phyloP scores from a whole-genome alignment of 83 land plant species.

The Diphasiastrum complanatum region DNA sequence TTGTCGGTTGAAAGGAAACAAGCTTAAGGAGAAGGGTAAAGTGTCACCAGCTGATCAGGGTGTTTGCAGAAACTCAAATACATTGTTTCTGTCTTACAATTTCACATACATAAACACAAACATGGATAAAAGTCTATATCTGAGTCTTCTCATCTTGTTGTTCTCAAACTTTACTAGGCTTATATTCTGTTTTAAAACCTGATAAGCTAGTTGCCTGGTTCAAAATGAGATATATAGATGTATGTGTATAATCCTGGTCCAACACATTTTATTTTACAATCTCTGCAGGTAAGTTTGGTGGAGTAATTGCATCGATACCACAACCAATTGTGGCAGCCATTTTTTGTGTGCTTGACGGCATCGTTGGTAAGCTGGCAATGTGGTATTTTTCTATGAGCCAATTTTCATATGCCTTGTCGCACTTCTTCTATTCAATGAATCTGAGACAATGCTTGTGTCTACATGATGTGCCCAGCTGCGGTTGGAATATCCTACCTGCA shows the following conservation, averaged over 20 bases:
- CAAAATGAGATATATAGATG: background rate
- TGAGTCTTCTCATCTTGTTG: no score
- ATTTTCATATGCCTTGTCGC: background rate
- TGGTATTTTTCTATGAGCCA: background rate
- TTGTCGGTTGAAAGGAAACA: no score
- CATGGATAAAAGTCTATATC: no score
- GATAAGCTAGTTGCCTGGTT: background rate
- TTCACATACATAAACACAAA: no score
- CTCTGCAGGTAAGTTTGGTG: conserved; percentile 86
- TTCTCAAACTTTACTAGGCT: no score
- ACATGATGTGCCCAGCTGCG: conserved; percentile 18
- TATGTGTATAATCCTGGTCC: background rate
- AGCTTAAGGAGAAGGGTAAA: no score
- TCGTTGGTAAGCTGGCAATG: conserved; percentile 59
- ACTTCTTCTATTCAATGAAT: background rate
- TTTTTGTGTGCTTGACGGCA: conserved; percentile 73
- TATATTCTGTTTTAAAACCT: no score
- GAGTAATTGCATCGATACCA: conserved; percentile 83
- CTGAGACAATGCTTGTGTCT: background rate
- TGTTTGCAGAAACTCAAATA: no score
- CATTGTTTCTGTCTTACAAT: no score
- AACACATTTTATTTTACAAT: background rate
- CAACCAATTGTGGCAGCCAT: conserved; percentile 74
- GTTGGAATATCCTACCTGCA: conserved; percentile 30
- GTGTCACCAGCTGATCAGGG: no score